Percentiles rank a stretch among this genome's conserved stretches.
Evolutionary conservation across 2,329 filamentous ascomycete genomes (phyloP).

Genomic region (Epichloe gansuensis): DNA sequence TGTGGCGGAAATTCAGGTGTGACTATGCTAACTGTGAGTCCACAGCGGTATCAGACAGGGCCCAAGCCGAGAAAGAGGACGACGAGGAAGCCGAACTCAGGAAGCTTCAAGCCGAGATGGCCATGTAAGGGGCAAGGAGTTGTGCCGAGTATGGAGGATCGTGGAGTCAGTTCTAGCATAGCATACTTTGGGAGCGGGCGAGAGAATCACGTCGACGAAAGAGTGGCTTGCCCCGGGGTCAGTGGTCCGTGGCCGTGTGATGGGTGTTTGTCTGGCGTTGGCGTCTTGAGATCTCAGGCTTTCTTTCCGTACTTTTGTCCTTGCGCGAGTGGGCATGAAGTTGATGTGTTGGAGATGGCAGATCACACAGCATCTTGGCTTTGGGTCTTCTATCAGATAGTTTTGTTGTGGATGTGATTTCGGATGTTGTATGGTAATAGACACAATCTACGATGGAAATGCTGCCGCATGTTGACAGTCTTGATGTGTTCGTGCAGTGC

Average conservation of each 20-base stretch:
- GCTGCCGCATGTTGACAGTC: too few species aligned
- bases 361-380: neutral
- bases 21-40: conserved; percentile 4
- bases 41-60: conserved; percentile 22
- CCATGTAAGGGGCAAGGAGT: conserved; percentile 49
- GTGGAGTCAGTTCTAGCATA: conserved; percentile 4
- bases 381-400: neutral
- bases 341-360: conserved; percentile 1
- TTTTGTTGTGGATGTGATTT: neutral
- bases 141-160: neutral
- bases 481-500: too few species aligned
- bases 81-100: conserved; percentile 92
- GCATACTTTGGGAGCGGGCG: conserved; percentile 4
- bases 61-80: conserved; percentile 56
- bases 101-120: conserved; percentile 94
- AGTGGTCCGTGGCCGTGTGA: conserved; percentile 10
- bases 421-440: neutral
- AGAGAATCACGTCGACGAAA: neutral
- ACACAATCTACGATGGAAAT: neutral
- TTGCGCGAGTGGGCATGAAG: neutral
- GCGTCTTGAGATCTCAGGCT: conserved; percentile 14
- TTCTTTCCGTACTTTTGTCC: neutral
- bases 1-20: neutral
- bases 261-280: conserved; percentile 21
- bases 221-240: neutral